Percentiles rank a stretch among this genome's conserved stretches.
Conservation (phyloP, 2,329 filamentous ascomycete species). For the Penicillium occitanis region DNA sequence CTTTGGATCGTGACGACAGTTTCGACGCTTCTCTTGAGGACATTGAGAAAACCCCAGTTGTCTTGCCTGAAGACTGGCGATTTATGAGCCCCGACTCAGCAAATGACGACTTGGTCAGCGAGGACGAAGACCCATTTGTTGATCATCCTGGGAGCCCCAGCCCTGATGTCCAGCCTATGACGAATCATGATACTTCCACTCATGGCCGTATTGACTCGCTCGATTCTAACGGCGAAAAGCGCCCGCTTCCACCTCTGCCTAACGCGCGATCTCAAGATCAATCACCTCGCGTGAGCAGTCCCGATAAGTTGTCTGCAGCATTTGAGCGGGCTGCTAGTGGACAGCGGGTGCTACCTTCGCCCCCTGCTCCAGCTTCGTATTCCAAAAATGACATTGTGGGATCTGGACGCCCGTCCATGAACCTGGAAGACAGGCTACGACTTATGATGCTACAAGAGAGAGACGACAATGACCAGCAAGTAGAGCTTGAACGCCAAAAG, state of each 20-base stretch:
- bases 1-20: constrained; percentile 73
- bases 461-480: constrained; percentile 53
- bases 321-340: constrained; percentile 66
- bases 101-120: constrained; percentile 54
- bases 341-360: constrained; percentile 69
- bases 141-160: constrained; percentile 64
- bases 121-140: constrained; percentile 67
- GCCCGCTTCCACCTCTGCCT: constrained; percentile 84
- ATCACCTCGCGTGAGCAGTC: constrained; percentile 55
- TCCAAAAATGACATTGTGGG: constrained; percentile 77
- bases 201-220: constrained; percentile 68
- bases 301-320: constrained; percentile 65
- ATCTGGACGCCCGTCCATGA: constrained; percentile 73
- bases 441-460: constrained; percentile 81
- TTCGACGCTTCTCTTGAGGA: constrained; percentile 96
- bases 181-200: constrained; percentile 29
- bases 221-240: constrained; percentile 75
- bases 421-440: constrained; percentile 79
- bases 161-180: constrained; percentile 57
- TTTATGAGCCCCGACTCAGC: constrained; percentile 67
- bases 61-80: constrained; percentile 95
- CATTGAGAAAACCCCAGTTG: constrained; percentile 94
- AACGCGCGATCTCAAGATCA: constrained; percentile 42
- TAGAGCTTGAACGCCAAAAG: constrained; percentile 64
- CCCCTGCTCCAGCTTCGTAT: constrained; percentile 64